Base-by-base conservation (phyloP, 2,329 filamentous ascomycete genomes). In the Microdochium bolleyi region DNA sequence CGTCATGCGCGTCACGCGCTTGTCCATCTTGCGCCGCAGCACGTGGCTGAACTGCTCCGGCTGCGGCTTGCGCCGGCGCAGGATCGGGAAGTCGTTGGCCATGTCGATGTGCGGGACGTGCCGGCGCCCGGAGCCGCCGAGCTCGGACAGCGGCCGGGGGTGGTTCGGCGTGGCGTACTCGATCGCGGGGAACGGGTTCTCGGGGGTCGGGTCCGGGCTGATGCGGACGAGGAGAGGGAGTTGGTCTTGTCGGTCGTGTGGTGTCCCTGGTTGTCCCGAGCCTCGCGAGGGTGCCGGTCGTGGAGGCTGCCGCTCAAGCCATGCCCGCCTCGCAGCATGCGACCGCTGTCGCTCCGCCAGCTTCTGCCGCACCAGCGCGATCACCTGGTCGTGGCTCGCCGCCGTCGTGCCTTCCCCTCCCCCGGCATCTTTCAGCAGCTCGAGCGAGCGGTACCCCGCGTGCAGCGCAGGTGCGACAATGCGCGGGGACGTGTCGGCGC, bases 21-120 rank as follows among this genome's bases (percentile, higher is more conserved):
- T 63, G 3, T 62, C 55, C 19, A 77, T 65, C 60, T 80, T 81
- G 50, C 79, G 70, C 10, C 73, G 70, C 2, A 92, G 60, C 16
- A 85, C 74, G 9, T 77, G 70, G n/a, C 75, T 78, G 21, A 92
- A 67, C n/a, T 68, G 67, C 1, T 64, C 62, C 2, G 84, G 78
- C 64, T 91, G 85, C 3, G 84, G 83, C 64, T 87, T 88, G 56
- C 72, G 76, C 48, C 85, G 67, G 34, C 88, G 81, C 25, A 92
- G 65, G 61, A 91, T 86, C 1, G 86, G 80, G 24, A 84, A 67
- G 24, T 74, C 75, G 41, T 75, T 72, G 2, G 83, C 74, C 3
- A 78, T 75, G 30, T 78, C 70, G 1, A 89, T 62, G 1, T 70
- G 69, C 1, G 88, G 88, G 2, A 89, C 73, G 48, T 78, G 74